phyloP scores from a whole-genome alignment of 768 basidiomycete genomes.

The Suillus plorans region DNA sequence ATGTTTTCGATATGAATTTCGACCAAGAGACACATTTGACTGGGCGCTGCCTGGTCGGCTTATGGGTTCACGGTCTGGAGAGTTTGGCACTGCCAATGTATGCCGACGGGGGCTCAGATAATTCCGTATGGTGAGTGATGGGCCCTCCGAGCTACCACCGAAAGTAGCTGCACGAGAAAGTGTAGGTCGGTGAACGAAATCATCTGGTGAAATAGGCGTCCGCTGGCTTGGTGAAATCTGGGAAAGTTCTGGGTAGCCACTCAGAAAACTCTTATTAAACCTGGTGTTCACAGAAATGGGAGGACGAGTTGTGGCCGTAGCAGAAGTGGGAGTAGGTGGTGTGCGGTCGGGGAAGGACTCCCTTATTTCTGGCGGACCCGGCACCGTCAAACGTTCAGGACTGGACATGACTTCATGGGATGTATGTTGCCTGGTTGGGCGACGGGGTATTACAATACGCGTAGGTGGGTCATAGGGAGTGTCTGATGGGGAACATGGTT shows the following conservation, averaged over 20 bases:
- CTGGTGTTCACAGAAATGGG: conserved; percentile 5
- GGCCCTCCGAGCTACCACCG: conserved; percentile 12
- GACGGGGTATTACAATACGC: neutral
- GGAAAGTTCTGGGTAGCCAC: neutral
- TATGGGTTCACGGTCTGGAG: conserved; percentile 7
- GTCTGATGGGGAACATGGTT: conserved; percentile 9
- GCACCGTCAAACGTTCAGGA: conserved; percentile 1
- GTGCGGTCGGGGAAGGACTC: neutral
- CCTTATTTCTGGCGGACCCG: neutral
- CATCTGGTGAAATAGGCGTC: conserved; percentile 8
- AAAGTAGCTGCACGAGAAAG: conserved; percentile 13
- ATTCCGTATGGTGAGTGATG: neutral
- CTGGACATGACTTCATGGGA: neutral
- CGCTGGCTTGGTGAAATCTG: conserved; percentile 2
- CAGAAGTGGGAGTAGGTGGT: neutral
- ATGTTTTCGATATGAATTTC: conserved; percentile 15
- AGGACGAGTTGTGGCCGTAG: neutral
- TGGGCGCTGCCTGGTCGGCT: conserved; percentile 9
- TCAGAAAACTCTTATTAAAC: neutral
- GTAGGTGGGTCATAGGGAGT: conserved; percentile 2
- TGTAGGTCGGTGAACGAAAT: neutral
- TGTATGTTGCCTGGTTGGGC: conserved; percentile 6
- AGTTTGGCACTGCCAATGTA: conserved; percentile 10
- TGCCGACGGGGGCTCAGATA: conserved; percentile 10
- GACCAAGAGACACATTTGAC: conserved; percentile 12